Base-by-base conservation (phyloP, 148 eudicot genomes). In the Chenopodium berlandieri region DNA sequence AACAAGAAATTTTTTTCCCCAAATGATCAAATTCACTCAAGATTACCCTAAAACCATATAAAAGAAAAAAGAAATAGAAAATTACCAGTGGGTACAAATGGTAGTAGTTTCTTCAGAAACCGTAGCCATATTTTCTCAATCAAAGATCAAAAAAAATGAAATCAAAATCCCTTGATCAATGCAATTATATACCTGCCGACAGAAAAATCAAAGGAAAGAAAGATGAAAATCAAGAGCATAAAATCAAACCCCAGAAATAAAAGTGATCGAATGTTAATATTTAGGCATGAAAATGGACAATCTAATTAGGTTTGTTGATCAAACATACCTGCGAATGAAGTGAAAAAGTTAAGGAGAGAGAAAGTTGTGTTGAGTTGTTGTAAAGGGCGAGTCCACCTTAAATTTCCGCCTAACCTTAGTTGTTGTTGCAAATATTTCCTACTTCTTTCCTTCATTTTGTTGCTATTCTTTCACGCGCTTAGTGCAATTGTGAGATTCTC, bases 81-180 rank as follows among this genome's bases (percentile, higher is more conserved):
- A 69, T 77, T 83, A 92, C 98, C 98, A 94, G 91, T 92, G 94
- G 52, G 22, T 78, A 88, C 96, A 94, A 77, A 90, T 79, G 86
- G 76, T 85, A 69, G 88, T 86, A 73, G 81, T 76, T 70, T 88
- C 87, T 76, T 94, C 91, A 70, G 88, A 84, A 85, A 79, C 82
- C 86, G 83, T 75, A 66, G 89, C 91, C 97, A 92, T 93, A 68
- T 12, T 40, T 73, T 72, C 82, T 75, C 69, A 78, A 80, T 64
- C 70, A 10, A 68, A 52, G 46, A 80, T 82, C 56, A 75, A 76
- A 34, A 60, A 11, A 12, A 32, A 71, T 40, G 7, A 40, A 40
- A 40, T 40, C 44, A 40, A 40, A 23, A 44, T 9, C n/a, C 56
- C 70, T 46, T n/a, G 70, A 66, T 83, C 78, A 76, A 80, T 48